These are phyloP conservation scores for Saprolegnia parasitica DNA, from an alignment of 352 stramenopile genomes.

Conservation along the genomic window DNA sequence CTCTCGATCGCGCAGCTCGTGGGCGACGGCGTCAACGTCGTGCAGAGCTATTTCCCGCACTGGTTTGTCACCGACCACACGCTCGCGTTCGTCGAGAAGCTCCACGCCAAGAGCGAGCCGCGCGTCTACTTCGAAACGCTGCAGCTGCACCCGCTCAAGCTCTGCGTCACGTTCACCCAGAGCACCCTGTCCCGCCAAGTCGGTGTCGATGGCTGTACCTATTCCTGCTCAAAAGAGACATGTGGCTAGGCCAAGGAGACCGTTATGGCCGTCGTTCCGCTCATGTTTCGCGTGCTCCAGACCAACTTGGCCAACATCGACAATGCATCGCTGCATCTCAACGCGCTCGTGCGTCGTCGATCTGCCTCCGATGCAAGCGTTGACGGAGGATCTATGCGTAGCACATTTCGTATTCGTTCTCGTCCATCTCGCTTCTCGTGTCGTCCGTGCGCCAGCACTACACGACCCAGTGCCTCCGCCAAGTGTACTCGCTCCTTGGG, in stretches of 20 bases:
- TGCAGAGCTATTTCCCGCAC: constrained; percentile 37
- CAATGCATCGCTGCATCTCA: constrained; percentile 69
- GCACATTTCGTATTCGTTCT: constrained; percentile 78
- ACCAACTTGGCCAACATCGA: constrained; percentile 74
- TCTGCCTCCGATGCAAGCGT: too few species aligned
- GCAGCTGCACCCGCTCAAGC: constrained; percentile 70
- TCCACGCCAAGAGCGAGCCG: constrained; percentile 37
- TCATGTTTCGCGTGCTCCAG: constrained; percentile 58
- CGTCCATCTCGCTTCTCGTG: constrained; percentile 58
- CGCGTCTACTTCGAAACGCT: constrained; percentile 84
- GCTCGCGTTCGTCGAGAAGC: constrained; percentile 19
- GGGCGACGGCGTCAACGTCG: constrained; percentile 43
- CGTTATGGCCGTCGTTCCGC: constrained; percentile 38
- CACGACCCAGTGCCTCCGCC: constrained; percentile 61
- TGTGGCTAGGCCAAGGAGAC: constrained; percentile 31
- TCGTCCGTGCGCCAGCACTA: constrained; percentile 81
- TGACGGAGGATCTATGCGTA: background rate
- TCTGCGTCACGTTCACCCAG: constrained; percentile 73
- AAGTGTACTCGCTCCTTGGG: constrained; percentile 73
- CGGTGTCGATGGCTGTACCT: constrained; percentile 16
- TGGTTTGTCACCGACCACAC: constrained; percentile 12
- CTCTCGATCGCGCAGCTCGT: constrained; percentile 43
- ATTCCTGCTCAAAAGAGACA: too few species aligned
- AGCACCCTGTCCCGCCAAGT: constrained; percentile 42
- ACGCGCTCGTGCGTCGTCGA: constrained; percentile 41